phyloP scores from a whole-genome alignment of 1,284 basidiomycete genomes.

The Ganoderma lingzhi region DNA sequence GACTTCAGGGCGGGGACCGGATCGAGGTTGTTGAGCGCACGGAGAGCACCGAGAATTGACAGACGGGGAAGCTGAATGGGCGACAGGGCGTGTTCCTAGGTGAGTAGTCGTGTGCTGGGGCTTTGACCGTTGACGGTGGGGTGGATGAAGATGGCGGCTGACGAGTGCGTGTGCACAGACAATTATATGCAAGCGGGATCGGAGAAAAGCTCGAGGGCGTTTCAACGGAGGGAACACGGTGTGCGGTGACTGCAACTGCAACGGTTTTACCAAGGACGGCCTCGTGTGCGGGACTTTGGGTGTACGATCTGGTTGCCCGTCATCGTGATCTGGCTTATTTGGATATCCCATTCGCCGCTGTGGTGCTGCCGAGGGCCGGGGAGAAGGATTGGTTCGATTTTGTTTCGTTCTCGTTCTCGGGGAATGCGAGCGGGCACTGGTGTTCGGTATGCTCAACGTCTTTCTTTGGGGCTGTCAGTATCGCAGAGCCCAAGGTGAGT shows the following conservation, averaged over 20 bases:
- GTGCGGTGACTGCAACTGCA: background rate
- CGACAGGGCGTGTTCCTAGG: slow-evolving; percentile 94
- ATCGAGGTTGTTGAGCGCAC: slow-evolving; percentile 94
- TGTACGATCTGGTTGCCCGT: background rate
- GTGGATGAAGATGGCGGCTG: background rate
- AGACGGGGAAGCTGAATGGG: slow-evolving; percentile 92
- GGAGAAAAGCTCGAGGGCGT: background rate
- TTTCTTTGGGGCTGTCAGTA: background rate
- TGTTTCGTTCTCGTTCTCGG: background rate
- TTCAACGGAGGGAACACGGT: background rate
- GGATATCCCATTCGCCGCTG: background rate
- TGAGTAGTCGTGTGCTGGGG: slow-evolving; percentile 43
- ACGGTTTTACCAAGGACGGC: background rate
- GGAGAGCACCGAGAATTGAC: slow-evolving; percentile 94
- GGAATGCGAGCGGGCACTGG: background rate
- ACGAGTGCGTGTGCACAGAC: background rate
- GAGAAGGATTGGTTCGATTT: background rate
- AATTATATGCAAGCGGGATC: background rate
- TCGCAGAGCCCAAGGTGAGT: background rate
- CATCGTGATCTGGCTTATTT: background rate
- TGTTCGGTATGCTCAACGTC: background rate
- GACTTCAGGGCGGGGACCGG: slow-evolving; percentile 89
- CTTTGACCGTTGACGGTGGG: background rate
- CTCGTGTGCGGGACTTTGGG: background rate
- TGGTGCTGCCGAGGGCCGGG: background rate